A percentile compares a stretch with the other conserved stretches of the same genome.
Evolutionary conservation across 441 rosid species (phyloP).

Genomic region (Metrosideros polymorpha): DNA sequence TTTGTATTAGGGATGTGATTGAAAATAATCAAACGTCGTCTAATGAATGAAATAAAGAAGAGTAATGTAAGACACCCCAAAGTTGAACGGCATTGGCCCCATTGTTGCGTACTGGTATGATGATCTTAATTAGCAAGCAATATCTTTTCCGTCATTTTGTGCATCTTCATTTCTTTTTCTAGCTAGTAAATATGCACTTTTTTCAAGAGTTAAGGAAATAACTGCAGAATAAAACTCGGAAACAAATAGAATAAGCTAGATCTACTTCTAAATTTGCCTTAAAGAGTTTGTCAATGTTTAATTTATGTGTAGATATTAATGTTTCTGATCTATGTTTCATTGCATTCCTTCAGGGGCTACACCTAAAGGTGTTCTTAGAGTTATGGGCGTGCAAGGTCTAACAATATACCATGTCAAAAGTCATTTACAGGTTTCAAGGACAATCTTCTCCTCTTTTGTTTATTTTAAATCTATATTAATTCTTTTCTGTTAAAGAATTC

Average conservation of each 20-base stretch:
- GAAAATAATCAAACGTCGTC: not conserved
- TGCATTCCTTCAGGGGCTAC: conserved; percentile 64
- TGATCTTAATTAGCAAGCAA: not conserved
- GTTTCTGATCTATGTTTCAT: not conserved
- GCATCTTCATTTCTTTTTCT: not conserved
- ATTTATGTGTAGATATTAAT: not conserved
- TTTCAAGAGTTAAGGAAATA: not conserved
- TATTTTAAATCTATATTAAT: not conserved
- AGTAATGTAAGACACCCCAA: not conserved
- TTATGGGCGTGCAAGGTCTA: conserved; percentile 95
- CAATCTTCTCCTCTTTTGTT: not conserved
- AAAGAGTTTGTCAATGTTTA: not conserved
- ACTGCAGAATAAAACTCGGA: not conserved
- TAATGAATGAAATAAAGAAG: not conserved
- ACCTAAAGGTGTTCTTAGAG: conserved; percentile 97
- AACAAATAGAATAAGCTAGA: not conserved
- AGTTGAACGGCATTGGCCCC: not conserved
- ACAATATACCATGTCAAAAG: conserved; percentile 98
- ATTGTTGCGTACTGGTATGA: not conserved
- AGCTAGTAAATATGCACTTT: not conserved
- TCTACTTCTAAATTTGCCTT: not conserved
- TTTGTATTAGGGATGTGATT: not conserved
- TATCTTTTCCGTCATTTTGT: not conserved
- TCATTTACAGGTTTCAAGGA: conserved; percentile 71
- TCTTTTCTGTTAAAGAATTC: not conserved